Percentiles rank a stretch among this genome's conserved stretches.
phyloP scores from a whole-genome alignment of 164 flowering plant species.

The Macadamia integrifolia region DNA sequence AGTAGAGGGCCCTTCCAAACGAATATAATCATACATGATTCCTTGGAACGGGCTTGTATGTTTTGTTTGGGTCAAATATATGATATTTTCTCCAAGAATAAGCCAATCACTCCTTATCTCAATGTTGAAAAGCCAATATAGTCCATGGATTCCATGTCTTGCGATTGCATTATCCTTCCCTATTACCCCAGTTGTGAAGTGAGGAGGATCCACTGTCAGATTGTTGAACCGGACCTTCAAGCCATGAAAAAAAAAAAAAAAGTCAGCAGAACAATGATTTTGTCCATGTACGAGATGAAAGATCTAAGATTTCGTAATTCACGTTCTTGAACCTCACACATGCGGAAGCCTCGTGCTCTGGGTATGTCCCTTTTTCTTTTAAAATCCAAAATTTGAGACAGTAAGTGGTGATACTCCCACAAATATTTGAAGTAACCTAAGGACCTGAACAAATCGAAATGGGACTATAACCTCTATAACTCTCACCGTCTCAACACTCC shows the following conservation, averaged over 20 bases:
- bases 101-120: constrained; percentile 27
- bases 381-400: too few relatives aligned
- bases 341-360: too few relatives aligned
- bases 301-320: too few relatives aligned
- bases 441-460: too few relatives aligned
- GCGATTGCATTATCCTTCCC: constrained; percentile 10
- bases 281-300: too few relatives aligned
- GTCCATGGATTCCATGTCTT: constrained; percentile 10
- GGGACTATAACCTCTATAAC: too few relatives aligned
- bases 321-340: too few relatives aligned
- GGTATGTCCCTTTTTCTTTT: too few relatives aligned
- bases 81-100: constrained; percentile 44
- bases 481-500: too few relatives aligned
- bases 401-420: too few relatives aligned
- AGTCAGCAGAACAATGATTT: too few relatives aligned
- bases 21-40: constrained; percentile 58
- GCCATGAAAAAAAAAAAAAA: neutral
- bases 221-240: constrained; percentile 2
- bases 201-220: neutral
- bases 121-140: constrained; percentile 1
- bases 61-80: constrained; percentile 48
- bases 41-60: constrained; percentile 40
- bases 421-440: too few relatives aligned
- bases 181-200: constrained; percentile 4
- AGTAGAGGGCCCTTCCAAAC: constrained; percentile 36